Conservation (phyloP, 495 filamentous ascomycete genomes). For the Aspergillus ellipticus region DNA sequence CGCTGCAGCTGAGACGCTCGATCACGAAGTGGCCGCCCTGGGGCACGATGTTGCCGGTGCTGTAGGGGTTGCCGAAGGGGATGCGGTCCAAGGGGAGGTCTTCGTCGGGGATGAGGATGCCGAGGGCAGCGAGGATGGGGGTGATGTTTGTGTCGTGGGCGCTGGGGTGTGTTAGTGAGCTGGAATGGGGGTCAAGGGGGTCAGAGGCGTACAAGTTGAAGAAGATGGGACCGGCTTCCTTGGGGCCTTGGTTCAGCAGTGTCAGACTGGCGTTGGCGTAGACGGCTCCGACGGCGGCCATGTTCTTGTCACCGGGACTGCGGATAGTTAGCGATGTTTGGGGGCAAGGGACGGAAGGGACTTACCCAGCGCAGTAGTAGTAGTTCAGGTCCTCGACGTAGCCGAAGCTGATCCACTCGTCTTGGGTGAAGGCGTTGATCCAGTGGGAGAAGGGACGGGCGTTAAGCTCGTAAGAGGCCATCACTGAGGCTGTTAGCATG, state of each 20-base stretch:
- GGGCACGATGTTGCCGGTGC: not conserved
- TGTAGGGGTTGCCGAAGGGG: conserved; percentile 5
- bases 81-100: conserved; percentile 3
- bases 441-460: conserved; percentile 1
- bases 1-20: conserved; percentile 1
- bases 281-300: not conserved
- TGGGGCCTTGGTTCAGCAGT: not conserved
- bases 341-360: not conserved
- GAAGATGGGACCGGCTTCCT: not conserved
- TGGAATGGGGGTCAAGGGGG: not conserved
- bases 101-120: not conserved
- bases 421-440: conserved; percentile 2
- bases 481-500: not conserved
- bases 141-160: conserved; percentile 3
- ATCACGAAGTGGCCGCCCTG: not conserved
- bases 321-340: not conserved
- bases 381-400: conserved; percentile 1
- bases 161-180: not conserved
- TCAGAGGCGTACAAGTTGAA: conserved; percentile 1
- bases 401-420: conserved; percentile 2
- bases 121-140: conserved; percentile 1
- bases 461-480: conserved; percentile 1
- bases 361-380: conserved; percentile 4
- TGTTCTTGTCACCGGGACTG: conserved; percentile 2
- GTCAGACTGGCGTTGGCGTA: conserved; percentile 3